phyloP scores from a whole-genome alignment of 2,329 filamentous ascomycete genomes.

The Aspergillus alliaceus region DNA sequence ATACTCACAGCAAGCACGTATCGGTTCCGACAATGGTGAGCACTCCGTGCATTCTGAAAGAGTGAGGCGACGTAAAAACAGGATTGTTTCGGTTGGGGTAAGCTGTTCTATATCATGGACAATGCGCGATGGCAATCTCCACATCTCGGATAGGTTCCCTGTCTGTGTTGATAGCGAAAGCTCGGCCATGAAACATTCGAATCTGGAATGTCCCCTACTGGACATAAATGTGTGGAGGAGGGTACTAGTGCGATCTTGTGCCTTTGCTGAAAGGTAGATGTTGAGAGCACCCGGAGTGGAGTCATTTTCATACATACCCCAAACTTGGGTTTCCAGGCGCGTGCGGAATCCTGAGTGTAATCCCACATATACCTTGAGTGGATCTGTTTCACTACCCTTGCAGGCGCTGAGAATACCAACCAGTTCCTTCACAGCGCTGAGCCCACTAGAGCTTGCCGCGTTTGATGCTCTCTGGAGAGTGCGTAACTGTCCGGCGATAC shows the following conservation, averaged over 20 bases:
- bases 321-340: slow-evolving; percentile 38
- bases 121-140: slow-evolving; percentile 27
- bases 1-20: slow-evolving; percentile 34
- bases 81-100: slow-evolving; percentile 32
- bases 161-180: slow-evolving; percentile 27
- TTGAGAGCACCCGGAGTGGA: slow-evolving; percentile 34
- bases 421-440: slow-evolving; percentile 30
- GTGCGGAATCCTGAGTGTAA: slow-evolving; percentile 45
- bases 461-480: slow-evolving; percentile 9
- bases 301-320: slow-evolving; percentile 41
- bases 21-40: slow-evolving; percentile 24
- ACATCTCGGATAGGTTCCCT: slow-evolving; percentile 13
- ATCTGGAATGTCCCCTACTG: slow-evolving; percentile 27
- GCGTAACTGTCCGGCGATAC: slow-evolving; percentile 18
- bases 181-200: slow-evolving; percentile 32
- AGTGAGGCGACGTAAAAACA: slow-evolving; percentile 41
- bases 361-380: slow-evolving; percentile 34
- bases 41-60: slow-evolving; percentile 27
- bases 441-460: slow-evolving; percentile 9
- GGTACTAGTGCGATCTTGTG: slow-evolving; percentile 42
- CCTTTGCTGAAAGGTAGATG: slow-evolving; percentile 46
- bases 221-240: slow-evolving; percentile 48
- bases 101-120: slow-evolving; percentile 36
- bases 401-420: slow-evolving; percentile 20
- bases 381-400: slow-evolving; percentile 19